These are phyloP conservation scores for Adansonia grandidieri DNA, from an alignment of 441 rosid genomes.

Conservation along the genomic window DNA sequence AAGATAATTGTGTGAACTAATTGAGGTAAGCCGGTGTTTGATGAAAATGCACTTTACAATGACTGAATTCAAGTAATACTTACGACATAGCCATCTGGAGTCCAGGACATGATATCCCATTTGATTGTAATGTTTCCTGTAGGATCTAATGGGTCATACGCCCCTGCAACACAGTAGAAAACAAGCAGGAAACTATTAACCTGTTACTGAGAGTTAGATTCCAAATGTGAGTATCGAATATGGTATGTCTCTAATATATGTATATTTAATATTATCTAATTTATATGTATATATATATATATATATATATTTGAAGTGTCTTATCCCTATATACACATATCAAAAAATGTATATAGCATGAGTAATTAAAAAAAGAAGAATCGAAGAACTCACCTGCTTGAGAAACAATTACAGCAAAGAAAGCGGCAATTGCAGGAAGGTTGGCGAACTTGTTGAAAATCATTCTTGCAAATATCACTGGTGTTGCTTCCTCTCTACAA, in stretches of 20 bases:
- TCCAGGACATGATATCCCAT: slow-evolving; percentile 60
- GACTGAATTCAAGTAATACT: slow-evolving; percentile 8
- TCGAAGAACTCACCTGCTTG: slow-evolving; percentile 36
- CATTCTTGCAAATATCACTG: slow-evolving; percentile 24
- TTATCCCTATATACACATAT: no score
- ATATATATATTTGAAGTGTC: no score
- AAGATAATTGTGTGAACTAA: background rate
- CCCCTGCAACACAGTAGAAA: slow-evolving; percentile 32
- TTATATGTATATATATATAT: no score
- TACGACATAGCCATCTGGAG: slow-evolving; percentile 55
- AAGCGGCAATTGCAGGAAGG: slow-evolving; percentile 25
- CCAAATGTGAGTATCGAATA: no score
- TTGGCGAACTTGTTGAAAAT: slow-evolving; percentile 20
- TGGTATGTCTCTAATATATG: no score
- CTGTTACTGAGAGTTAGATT: no score
- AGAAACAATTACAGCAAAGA: slow-evolving; percentile 32
- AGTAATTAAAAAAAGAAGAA: no score
- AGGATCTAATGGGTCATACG: slow-evolving; percentile 56
- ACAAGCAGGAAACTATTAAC: background rate
- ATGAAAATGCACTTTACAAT: background rate
- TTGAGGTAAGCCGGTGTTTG: background rate
- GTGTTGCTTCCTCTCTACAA: background rate
- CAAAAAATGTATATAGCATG: no score
- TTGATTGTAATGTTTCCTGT: slow-evolving; percentile 50
- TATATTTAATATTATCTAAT: no score